A percentile compares a stretch with the other conserved stretches of the same genome.
Evolutionary conservation across 2,329 filamentous ascomycete genomes (phyloP).

Genomic region (Fusarium denticulatum): DNA sequence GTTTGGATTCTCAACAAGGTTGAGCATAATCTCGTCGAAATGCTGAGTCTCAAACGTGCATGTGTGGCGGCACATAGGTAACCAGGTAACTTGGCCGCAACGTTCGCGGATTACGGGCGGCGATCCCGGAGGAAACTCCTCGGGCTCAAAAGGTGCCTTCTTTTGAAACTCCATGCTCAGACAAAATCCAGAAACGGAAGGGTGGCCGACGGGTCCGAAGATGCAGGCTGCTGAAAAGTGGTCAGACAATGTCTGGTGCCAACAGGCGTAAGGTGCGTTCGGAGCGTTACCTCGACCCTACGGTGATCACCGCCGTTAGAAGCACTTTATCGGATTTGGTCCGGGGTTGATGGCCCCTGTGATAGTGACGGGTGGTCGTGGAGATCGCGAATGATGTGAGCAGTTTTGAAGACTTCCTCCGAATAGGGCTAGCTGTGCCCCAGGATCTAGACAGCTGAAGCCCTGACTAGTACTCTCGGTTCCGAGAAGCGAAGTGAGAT

Average conservation of each 20-base stretch:
- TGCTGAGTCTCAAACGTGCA: conserved; percentile 72
- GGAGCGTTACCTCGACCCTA: not conserved
- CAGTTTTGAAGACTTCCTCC: not conserved
- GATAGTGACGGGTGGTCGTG: not conserved
- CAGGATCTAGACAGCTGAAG: conserved; percentile 3
- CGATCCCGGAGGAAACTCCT: conserved; percentile 41
- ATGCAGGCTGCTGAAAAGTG: conserved; percentile 8
- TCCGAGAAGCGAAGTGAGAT: not conserved
- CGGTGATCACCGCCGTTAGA: not conserved
- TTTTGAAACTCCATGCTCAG: conserved; percentile 25
- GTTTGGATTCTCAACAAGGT: conserved; percentile 82
- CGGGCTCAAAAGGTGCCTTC: conserved; percentile 45
- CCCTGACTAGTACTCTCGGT: conserved; percentile 11
- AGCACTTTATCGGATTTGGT: not conserved
- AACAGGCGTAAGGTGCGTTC: not conserved
- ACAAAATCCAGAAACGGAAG: conserved; percentile 2
- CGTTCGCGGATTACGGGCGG: conserved; percentile 43
- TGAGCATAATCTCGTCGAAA: conserved; percentile 75
- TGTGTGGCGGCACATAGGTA: conserved; percentile 62
- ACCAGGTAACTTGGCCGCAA: conserved; percentile 53
- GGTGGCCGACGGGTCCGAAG: not conserved
- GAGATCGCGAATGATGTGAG: not conserved
- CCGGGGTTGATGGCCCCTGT: not conserved
- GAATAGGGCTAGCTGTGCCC: conserved; percentile 9
- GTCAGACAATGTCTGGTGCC: conserved; percentile 5